Evolutionary conservation across 148 eudicot species (phyloP).

Genomic region (Rhododendron williamsianum): DNA sequence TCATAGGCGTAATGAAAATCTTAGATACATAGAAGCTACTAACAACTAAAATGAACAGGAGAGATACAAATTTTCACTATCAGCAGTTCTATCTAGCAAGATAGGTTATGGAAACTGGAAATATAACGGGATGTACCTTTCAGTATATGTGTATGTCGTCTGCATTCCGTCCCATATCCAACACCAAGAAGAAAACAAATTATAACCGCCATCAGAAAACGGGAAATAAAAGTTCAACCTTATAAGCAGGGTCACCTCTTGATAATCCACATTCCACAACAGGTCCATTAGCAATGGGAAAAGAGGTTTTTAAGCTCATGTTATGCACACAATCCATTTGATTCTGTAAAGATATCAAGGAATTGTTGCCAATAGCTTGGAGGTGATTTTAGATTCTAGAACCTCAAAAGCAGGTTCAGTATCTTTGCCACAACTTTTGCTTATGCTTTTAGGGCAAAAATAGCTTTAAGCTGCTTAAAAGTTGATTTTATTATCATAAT

Average conservation of each 20-base stretch:
- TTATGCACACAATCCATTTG: not conserved
- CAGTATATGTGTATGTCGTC: slow-evolving; percentile 46
- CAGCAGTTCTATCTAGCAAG: not conserved
- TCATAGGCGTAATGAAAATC: not conserved
- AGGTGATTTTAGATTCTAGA: not conserved
- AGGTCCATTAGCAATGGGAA: not conserved
- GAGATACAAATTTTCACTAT: not conserved
- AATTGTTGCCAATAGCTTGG: not conserved
- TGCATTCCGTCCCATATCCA: slow-evolving; percentile 23
- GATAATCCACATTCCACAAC: not conserved
- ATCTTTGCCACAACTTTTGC: not conserved
- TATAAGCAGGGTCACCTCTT: not conserved
- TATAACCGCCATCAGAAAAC: not conserved
- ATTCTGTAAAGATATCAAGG: not conserved
- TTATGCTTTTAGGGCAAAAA: not conserved
- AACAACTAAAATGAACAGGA: not conserved
- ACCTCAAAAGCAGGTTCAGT: not conserved
- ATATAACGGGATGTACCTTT: slow-evolving; percentile 40
- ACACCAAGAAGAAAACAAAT: slow-evolving; percentile 10
- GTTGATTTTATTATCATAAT: not conserved
- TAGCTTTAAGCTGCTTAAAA: not conserved
- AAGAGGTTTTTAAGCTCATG: not conserved
- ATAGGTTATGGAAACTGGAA: not conserved
- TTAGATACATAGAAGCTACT: not conserved
- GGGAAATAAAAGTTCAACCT: not conserved